A percentile compares a stretch with the other conserved stretches of the same genome.
Evolutionary conservation across 148 eudicot genomes (phyloP).

Genomic region (Dysphania ambrosioides): DNA sequence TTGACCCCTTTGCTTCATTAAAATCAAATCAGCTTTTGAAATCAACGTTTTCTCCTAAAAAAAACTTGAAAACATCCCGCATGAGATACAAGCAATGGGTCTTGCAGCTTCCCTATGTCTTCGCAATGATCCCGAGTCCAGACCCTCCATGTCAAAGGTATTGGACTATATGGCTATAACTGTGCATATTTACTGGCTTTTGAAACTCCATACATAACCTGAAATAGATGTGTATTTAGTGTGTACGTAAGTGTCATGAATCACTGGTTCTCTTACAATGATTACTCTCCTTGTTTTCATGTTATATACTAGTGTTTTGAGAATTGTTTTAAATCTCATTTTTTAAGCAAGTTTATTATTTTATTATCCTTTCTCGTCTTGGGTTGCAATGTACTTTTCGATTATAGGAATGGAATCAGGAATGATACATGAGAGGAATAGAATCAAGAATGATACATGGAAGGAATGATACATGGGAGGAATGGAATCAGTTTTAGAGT

Average conservation of each 20-base stretch:
- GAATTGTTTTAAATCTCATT: no score
- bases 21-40: constrained; percentile 39
- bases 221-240: constrained; percentile 10
- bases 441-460: no score
- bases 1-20: constrained; percentile 39
- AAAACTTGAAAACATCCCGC: constrained; percentile 47
- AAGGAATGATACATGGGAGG: no score
- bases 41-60: constrained; percentile 34
- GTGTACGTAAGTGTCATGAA: constrained; percentile 18
- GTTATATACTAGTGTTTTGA: no score
- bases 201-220: neutral
- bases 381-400: no score
- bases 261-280: constrained; percentile 24
- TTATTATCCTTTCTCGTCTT: no score
- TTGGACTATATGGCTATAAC: no score
- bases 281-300: neutral
- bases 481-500: no score
- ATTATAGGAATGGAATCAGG: no score
- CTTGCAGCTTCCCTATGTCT: constrained; percentile 82
- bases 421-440: no score
- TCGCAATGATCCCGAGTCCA: constrained; percentile 66
- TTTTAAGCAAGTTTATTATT: no score
- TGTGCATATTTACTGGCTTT: constrained; percentile 8
- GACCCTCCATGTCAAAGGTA: constrained; percentile 98
- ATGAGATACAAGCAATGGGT: constrained; percentile 63